Percentiles rank a stretch among this genome's conserved stretches.
Conservation (phyloP, 2,329 filamentous ascomycete species). For the Dothidotthia symphoricarpi region DNA sequence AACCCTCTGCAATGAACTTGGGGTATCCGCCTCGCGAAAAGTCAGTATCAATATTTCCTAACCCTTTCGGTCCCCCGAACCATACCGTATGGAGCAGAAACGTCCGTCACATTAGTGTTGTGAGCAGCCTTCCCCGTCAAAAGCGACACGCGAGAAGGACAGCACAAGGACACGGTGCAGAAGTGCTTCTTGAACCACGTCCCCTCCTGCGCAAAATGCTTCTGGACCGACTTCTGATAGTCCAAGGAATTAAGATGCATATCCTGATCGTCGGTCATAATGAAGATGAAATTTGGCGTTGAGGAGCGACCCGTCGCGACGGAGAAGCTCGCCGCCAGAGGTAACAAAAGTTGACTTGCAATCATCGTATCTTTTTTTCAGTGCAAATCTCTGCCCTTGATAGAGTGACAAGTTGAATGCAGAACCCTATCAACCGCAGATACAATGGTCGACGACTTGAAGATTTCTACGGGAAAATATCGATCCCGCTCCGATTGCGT, state of each 20-base stretch:
- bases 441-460: too few species aligned
- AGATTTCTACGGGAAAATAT: background rate
- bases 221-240: slow-evolving; percentile 59
- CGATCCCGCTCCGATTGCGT: slow-evolving; percentile 7
- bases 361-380: slow-evolving; percentile 3
- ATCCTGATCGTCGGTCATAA: slow-evolving; percentile 69
- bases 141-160: slow-evolving; percentile 64
- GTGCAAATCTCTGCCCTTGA: background rate
- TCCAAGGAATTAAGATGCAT: slow-evolving; percentile 59
- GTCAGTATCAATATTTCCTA: slow-evolving; percentile 1
- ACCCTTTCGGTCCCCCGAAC: background rate
- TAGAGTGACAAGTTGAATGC: background rate
- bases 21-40: slow-evolving; percentile 54
- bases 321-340: slow-evolving; percentile 4
- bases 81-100: slow-evolving; percentile 54
- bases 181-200: slow-evolving; percentile 63
- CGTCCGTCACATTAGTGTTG: slow-evolving; percentile 68
- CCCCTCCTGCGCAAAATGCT: slow-evolving; percentile 58
- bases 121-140: slow-evolving; percentile 67
- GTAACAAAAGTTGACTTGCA: slow-evolving; percentile 7
- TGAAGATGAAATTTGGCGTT: slow-evolving; percentile 60
- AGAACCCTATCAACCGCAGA: too few species aligned
- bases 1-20: slow-evolving; percentile 64
- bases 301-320: background rate
- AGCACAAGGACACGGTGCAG: slow-evolving; percentile 66